A percentile compares a stretch with the other conserved stretches of the same genome.
Evolutionary conservation across 768 basidiomycete genomes (phyloP).

Genomic region (Leccinum barrowsii): DNA sequence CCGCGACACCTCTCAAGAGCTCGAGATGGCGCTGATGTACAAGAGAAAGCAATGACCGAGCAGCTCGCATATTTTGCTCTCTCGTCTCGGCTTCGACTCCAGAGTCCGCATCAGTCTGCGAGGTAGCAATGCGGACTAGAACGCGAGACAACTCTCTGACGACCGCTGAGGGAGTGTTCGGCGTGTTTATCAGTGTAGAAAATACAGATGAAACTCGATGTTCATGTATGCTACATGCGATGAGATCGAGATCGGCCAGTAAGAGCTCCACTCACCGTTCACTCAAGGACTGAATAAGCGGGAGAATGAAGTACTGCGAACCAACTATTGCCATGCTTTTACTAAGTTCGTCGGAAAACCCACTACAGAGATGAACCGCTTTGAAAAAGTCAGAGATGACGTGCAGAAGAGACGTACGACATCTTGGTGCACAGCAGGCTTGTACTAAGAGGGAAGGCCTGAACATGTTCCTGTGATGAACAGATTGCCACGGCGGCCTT

Average conservation of each 20-base stretch:
- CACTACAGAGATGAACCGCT: constrained; percentile 29
- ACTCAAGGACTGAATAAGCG: constrained; percentile 44
- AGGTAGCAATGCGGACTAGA: constrained; percentile 20
- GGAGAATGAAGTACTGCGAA: constrained; percentile 53
- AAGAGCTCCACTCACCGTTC: constrained; percentile 34
- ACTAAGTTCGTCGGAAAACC: constrained; percentile 46
- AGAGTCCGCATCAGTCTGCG: neutral
- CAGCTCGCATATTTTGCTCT: constrained; percentile 7
- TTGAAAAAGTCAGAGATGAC: neutral
- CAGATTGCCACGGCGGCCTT: constrained; percentile 65
- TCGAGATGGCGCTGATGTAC: constrained; percentile 66
- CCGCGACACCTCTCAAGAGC: constrained; percentile 42
- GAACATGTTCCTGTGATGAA: constrained; percentile 55
- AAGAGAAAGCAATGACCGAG: constrained; percentile 44
- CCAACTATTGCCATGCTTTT: constrained; percentile 45
- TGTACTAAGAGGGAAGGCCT: constrained; percentile 39
- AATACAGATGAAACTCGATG: constrained; percentile 26
- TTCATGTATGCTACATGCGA: constrained; percentile 30
- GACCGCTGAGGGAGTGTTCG: constrained; percentile 18
- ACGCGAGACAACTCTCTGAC: constrained; percentile 22
- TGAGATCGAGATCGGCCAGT: neutral
- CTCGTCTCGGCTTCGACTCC: constrained; percentile 3
- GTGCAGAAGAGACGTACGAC: constrained; percentile 39
- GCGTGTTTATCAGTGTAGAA: constrained; percentile 28
- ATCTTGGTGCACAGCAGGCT: constrained; percentile 43